Conservation (phyloP, 208 protist species). For the Acanthamoeba castellanii region DNA sequence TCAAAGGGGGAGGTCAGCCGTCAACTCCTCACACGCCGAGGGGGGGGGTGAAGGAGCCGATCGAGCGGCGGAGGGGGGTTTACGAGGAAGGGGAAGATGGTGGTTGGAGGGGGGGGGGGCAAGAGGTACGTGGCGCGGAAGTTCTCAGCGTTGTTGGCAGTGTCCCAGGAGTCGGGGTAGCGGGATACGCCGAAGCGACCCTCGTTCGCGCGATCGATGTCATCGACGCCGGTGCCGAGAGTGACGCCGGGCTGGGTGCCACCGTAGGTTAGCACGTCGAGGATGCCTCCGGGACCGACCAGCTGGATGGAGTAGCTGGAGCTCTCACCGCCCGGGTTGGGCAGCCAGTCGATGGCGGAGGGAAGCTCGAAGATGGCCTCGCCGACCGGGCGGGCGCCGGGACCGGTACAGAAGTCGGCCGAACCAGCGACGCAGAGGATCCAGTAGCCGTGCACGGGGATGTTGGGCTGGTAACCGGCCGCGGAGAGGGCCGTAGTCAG, state of each 20-base stretch:
- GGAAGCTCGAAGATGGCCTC: neutral
- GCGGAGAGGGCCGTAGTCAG: neutral
- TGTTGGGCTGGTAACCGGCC: neutral
- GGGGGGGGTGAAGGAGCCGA: neutral
- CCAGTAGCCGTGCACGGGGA: slow-evolving; percentile 22
- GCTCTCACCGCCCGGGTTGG: neutral
- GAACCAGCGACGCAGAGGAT: neutral
- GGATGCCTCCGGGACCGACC: neutral
- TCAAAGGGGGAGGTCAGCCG: too few species aligned
- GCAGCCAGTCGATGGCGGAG: neutral
- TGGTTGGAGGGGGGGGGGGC: neutral
- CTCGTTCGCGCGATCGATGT: neutral
- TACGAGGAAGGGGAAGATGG: neutral
- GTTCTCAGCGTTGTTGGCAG: neutral
- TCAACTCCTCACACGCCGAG: too few species aligned
- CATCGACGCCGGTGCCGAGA: neutral
- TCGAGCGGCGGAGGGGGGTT: neutral
- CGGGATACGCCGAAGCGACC: neutral
- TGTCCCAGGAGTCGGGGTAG: slow-evolving; percentile 10
- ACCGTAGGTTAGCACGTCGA: neutral
- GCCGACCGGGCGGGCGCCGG: neutral
- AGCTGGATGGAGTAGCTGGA: neutral
- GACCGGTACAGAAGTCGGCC: neutral
- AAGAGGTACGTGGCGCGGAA: neutral
- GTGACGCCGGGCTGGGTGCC: neutral